Evolutionary conservation across 129 eudicot species (phyloP).

Genomic region (sunflower (Helianthus annuus)): DNA sequence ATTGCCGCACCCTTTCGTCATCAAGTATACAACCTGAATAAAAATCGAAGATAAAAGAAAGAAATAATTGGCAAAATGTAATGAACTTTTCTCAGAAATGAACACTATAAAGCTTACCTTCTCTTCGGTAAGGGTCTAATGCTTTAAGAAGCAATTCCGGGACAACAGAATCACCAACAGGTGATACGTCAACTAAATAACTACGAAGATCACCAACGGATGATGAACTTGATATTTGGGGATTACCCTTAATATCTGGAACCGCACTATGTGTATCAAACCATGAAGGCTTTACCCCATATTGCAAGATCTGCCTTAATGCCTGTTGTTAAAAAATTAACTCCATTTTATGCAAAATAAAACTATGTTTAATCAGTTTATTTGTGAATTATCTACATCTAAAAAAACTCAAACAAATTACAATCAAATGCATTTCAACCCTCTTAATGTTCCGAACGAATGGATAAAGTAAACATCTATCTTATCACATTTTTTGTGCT

Average conservation of each 20-base stretch:
- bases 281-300: constrained; percentile 93
- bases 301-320: constrained; percentile 79
- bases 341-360: constrained; percentile 2
- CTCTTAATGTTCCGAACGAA: background rate
- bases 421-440: background rate
- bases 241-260: constrained; percentile 33
- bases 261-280: constrained; percentile 49
- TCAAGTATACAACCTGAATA: constrained; percentile 83
- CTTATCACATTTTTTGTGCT: background rate
- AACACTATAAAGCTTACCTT: constrained; percentile 47
- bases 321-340: constrained; percentile 49
- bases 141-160: constrained; percentile 96
- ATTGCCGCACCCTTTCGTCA: constrained; percentile 71
- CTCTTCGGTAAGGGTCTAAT: constrained; percentile 89
- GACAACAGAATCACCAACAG: constrained; percentile 83
- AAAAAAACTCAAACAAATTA: background rate
- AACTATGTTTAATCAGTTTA: background rate
- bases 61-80: background rate
- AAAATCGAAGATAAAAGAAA: constrained; percentile 3
- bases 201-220: constrained; percentile 82
- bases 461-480: background rate
- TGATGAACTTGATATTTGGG: constrained; percentile 49
- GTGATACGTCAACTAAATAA: constrained; percentile 69
- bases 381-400: constrained; percentile 10
- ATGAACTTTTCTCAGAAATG: constrained; percentile 9